Evolutionary conservation across 1,139 yeast genomes (phyloP).

Genomic region (Hemisphaericaspora xylanilytica): DNA sequence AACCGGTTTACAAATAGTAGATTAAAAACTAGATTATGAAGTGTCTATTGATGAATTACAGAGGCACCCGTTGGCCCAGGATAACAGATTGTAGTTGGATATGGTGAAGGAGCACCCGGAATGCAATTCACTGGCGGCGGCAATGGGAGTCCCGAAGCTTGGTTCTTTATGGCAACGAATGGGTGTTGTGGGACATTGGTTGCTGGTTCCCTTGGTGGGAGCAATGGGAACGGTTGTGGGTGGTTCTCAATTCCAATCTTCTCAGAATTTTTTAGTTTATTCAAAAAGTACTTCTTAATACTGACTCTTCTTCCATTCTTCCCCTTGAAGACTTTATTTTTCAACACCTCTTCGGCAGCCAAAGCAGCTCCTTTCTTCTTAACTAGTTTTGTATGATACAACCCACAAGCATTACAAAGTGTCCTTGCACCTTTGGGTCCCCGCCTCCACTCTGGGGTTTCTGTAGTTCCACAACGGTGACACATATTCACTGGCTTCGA

Average conservation of each 20-base stretch:
- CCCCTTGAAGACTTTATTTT: conserved; percentile 46
- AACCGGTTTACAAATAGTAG: no score
- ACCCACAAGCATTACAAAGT: conserved; percentile 86
- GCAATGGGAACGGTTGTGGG: neutral
- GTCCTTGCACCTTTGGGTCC: conserved; percentile 88
- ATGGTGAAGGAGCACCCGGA: conserved; percentile 1
- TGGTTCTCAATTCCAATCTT: neutral
- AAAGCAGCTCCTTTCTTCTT: conserved; percentile 56
- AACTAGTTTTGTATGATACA: conserved; percentile 72
- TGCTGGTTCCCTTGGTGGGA: neutral
- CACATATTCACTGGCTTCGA: conserved; percentile 38
- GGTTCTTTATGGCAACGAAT: neutral
- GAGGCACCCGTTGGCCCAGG: conserved; percentile 17
- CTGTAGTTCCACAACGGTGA: conserved; percentile 65
- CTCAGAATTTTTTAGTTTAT: conserved; percentile 9
- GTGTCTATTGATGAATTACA: conserved; percentile 18
- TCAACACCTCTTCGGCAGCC: conserved; percentile 53
- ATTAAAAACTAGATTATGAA: no score
- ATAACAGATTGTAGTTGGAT: conserved; percentile 5
- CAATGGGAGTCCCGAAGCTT: conserved; percentile 12
- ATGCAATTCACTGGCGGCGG: conserved; percentile 17
- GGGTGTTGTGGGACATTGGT: neutral
- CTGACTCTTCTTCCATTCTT: conserved; percentile 46
- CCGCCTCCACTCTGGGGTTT: conserved; percentile 90
- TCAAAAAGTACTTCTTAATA: conserved; percentile 28